Conservation (phyloP, 108 stramenopile genomes). For the Schizochytrium sp. region DNA sequence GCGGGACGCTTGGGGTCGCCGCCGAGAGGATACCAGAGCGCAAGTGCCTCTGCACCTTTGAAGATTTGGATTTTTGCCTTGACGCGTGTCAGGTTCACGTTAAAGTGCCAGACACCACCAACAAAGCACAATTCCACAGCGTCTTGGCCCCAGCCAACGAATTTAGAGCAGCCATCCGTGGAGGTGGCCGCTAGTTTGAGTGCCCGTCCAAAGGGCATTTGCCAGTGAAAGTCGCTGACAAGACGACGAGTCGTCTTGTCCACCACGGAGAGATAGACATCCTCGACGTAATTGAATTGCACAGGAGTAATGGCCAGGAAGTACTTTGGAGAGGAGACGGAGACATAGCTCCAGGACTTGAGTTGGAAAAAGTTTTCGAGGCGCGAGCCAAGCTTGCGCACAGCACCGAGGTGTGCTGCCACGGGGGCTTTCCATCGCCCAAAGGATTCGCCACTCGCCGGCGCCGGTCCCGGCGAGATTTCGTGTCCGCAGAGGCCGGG, state of each 20-base stretch:
- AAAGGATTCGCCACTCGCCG: neutral
- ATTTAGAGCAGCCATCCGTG: neutral
- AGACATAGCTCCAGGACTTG: neutral
- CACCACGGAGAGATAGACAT: neutral
- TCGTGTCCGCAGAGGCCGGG: neutral
- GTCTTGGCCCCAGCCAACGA: neutral
- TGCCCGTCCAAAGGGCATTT: conserved; percentile 9
- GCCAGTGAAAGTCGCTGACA: neutral
- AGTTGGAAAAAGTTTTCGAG: neutral
- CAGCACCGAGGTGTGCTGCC: neutral
- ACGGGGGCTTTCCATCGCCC: neutral
- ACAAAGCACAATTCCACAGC: neutral
- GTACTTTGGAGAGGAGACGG: neutral
- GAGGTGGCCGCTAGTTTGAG: neutral
- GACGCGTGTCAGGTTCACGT: neutral
- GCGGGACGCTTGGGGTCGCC: neutral
- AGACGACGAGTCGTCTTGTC: neutral
- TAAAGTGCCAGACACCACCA: neutral
- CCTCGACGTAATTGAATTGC: neutral
- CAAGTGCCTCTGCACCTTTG: neutral
- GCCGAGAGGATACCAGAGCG: neutral
- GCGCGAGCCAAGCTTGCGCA: neutral
- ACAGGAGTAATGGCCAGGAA: neutral
- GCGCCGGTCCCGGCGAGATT: neutral
- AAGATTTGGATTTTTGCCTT: neutral